Evolutionary conservation across 2,329 filamentous ascomycete species (phyloP).

Genomic region (Microcyclospora pomicola): DNA sequence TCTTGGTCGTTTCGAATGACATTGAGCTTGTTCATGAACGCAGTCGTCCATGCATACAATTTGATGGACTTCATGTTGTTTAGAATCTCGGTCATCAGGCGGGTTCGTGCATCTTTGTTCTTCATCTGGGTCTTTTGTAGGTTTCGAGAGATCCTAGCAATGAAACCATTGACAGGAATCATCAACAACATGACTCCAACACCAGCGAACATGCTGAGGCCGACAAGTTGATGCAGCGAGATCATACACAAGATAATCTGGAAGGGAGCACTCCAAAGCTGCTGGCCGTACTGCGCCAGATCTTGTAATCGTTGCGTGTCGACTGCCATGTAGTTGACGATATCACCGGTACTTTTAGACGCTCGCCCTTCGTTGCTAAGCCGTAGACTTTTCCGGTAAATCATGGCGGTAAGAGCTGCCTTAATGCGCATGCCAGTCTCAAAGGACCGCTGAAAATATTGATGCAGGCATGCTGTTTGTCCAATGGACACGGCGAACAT

Average conservation of each 20-base stretch:
- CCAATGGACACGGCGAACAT: conserved; percentile 83
- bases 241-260: conserved; percentile 94
- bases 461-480: conserved; percentile 84
- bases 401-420: conserved; percentile 72
- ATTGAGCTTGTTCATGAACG: conserved; percentile 96
- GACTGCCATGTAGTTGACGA: conserved; percentile 99
- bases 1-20: conserved; percentile 92
- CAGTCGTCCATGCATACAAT: conserved; percentile 90
- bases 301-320: conserved; percentile 93
- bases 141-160: conserved; percentile 84
- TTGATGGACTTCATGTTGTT: conserved; percentile 99
- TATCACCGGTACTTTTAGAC: conserved; percentile 84
- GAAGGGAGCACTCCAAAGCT: conserved; percentile 92
- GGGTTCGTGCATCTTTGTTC: conserved; percentile 89
- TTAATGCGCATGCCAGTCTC: conserved; percentile 96
- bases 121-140: conserved; percentile 97
- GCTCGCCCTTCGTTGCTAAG: conserved; percentile 87
- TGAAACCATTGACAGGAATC: conserved; percentile 89
- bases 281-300: conserved; percentile 86
- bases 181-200: conserved; percentile 92
- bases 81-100: conserved; percentile 91
- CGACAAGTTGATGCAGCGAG: conserved; percentile 89
- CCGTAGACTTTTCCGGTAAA: conserved; percentile 81
- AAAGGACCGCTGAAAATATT: conserved; percentile 94
- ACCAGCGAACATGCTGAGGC: conserved; percentile 88